Conservation (phyloP, 1,139 yeast species). For the Meyerozyma athensensis region DNA sequence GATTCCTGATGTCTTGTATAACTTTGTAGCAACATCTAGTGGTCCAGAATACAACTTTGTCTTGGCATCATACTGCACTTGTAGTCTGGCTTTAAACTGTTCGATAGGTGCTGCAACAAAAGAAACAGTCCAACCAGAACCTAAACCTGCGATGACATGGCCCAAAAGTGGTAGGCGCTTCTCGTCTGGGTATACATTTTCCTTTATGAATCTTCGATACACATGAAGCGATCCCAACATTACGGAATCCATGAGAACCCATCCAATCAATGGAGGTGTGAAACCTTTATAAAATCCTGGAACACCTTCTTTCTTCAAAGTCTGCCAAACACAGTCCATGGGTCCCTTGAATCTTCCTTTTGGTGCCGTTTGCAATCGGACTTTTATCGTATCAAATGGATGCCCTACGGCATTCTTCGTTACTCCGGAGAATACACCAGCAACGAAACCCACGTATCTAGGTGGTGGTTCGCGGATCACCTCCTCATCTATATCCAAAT, state of each 20-base stretch:
- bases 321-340: slow-evolving; percentile 70
- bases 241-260: slow-evolving; percentile 89
- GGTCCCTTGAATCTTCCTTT: slow-evolving; percentile 74
- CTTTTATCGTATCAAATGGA: slow-evolving; percentile 89
- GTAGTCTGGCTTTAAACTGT: slow-evolving; percentile 81
- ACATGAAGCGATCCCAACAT: slow-evolving; percentile 84
- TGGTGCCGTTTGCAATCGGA: slow-evolving; percentile 78
- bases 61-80: slow-evolving; percentile 81
- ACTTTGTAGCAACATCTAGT: slow-evolving; percentile 58
- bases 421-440: slow-evolving; percentile 84
- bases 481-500: neutral
- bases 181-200: slow-evolving; percentile 53
- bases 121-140: slow-evolving; percentile 90
- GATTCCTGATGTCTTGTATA: slow-evolving; percentile 57
- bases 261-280: slow-evolving; percentile 87
- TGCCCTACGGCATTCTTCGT: slow-evolving; percentile 89
- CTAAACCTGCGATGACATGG: slow-evolving; percentile 67
- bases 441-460: slow-evolving; percentile 70
- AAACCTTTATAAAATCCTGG: slow-evolving; percentile 82
- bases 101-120: slow-evolving; percentile 94
- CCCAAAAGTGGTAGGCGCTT: slow-evolving; percentile 66
- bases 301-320: slow-evolving; percentile 68
- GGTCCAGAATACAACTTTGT: slow-evolving; percentile 74
- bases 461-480: slow-evolving; percentile 33
- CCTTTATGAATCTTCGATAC: slow-evolving; percentile 65